A percentile compares a stretch with the other conserved stretches of the same genome.
Conservation (phyloP, 1,284 basidiomycete species). For the Rhodotorula sp. region DNA sequence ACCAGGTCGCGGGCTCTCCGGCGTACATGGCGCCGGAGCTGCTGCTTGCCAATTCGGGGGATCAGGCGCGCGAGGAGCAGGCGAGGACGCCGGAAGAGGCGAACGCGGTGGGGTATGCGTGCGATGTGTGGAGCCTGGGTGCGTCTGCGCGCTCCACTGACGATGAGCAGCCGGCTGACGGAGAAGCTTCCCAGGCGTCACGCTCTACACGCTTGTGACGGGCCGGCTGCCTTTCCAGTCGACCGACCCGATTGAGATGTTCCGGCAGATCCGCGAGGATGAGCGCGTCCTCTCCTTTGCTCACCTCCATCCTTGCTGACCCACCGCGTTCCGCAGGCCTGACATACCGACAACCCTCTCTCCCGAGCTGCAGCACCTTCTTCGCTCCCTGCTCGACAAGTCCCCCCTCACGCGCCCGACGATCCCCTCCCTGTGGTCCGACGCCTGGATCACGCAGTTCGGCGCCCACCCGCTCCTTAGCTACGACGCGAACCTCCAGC, state of each 20-base stretch:
- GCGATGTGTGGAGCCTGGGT: constrained; percentile 61
- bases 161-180: not conserved
- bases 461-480: constrained; percentile 52
- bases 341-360: constrained; percentile 22
- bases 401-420: constrained; percentile 50
- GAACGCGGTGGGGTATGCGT: constrained; percentile 53
- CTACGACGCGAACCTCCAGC: constrained; percentile 52
- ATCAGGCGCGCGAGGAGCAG: not conserved
- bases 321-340: not conserved
- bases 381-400: constrained; percentile 53
- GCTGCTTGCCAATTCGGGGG: constrained; percentile 31
- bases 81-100: constrained; percentile 29
- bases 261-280: constrained; percentile 55
- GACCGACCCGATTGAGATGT: constrained; percentile 56
- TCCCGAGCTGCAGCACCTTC: constrained; percentile 45
- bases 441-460: constrained; percentile 53
- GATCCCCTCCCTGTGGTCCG: constrained; percentile 51
- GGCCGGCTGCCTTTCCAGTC: constrained; percentile 59
- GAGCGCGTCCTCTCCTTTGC: constrained; percentile 48
- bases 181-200: constrained; percentile 52
- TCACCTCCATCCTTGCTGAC: not conserved
- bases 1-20: constrained; percentile 55
- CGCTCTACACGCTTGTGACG: constrained; percentile 59
- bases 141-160: constrained; percentile 7
- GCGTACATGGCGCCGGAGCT: constrained; percentile 62